Percentiles rank a stretch among this genome's conserved stretches.
Conservation (phyloP, 495 filamentous ascomycete species). For the Penicillium turbatum region DNA sequence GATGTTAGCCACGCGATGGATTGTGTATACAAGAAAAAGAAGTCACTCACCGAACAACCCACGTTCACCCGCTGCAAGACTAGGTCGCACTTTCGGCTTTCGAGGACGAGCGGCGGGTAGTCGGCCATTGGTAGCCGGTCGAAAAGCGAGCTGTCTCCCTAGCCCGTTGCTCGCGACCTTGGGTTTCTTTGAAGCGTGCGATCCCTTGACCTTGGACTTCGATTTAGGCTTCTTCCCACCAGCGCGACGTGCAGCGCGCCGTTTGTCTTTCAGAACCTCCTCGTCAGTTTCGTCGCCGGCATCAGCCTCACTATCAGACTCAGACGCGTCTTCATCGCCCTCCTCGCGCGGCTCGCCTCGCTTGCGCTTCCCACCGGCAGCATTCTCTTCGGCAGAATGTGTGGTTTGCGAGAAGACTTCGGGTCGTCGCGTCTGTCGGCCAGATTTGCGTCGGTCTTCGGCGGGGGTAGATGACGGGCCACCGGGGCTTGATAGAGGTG, state of each 20-base stretch:
- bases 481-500: conserved; percentile 22
- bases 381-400: conserved; percentile 29
- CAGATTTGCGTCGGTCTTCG: conserved; percentile 69
- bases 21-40: neutral
- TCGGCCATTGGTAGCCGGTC: conserved; percentile 45
- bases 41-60: conserved; percentile 72
- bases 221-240: conserved; percentile 61
- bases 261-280: conserved; percentile 60
- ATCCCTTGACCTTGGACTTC: conserved; percentile 23
- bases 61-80: conserved; percentile 57
- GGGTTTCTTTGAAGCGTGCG: conserved; percentile 43
- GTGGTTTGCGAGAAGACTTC: conserved; percentile 54
- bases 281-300: conserved; percentile 58
- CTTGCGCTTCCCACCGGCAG: conserved; percentile 52
- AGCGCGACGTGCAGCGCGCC: conserved; percentile 40
- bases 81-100: conserved; percentile 56
- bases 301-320: conserved; percentile 46
- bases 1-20: conserved; percentile 12
- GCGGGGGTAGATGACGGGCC: conserved; percentile 34
- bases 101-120: conserved; percentile 41
- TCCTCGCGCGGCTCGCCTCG: conserved; percentile 36
- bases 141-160: conserved; percentile 46
- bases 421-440: conserved; percentile 72
- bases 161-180: conserved; percentile 59
- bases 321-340: conserved; percentile 52